Conservation (phyloP, 1,284 basidiomycete genomes). For the Tranzscheliella williamsii region DNA sequence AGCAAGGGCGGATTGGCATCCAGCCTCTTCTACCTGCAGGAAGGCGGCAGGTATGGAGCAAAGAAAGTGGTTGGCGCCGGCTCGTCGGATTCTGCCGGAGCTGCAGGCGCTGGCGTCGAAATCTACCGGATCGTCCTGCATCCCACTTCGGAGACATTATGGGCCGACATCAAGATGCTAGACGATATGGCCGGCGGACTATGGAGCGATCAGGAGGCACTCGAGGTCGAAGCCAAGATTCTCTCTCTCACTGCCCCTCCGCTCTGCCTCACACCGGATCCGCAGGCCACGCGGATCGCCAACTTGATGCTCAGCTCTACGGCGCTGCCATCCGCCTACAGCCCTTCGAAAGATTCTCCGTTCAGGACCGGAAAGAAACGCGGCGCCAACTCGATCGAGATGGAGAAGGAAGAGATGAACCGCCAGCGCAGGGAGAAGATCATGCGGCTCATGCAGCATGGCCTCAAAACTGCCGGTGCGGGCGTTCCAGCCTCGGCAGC, state of each 20-base stretch:
- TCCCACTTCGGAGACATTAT: conserved; percentile 51
- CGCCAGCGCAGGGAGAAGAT: conserved; percentile 47
- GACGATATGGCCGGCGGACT: conserved; percentile 44
- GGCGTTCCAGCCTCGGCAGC: not conserved
- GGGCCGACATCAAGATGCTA: conserved; percentile 53
- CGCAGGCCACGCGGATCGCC: conserved; percentile 53
- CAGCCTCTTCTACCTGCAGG: conserved; percentile 41
- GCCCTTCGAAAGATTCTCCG: conserved; percentile 27
- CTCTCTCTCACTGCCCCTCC: conserved; percentile 52
- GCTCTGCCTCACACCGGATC: conserved; percentile 54
- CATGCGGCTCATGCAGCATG: conserved; percentile 56
- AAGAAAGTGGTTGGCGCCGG: conserved; percentile 9
- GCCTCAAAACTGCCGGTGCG: conserved; percentile 13
- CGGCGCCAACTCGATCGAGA: conserved; percentile 48
- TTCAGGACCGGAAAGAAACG: conserved; percentile 33
- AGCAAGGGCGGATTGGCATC: conserved; percentile 14
- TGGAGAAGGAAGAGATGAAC: conserved; percentile 43
- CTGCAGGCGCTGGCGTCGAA: conserved; percentile 35
- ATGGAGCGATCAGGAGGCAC: conserved; percentile 56
- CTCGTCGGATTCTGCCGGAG: conserved; percentile 9
- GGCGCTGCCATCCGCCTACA: conserved; percentile 38
- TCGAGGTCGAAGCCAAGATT: conserved; percentile 53
- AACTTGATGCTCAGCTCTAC: conserved; percentile 56
- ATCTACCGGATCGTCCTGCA: conserved; percentile 55
- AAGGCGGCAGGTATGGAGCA: conserved; percentile 44